phyloP scores from a whole-genome alignment of 768 basidiomycete genomes.

The Leccinum uliginosum region DNA sequence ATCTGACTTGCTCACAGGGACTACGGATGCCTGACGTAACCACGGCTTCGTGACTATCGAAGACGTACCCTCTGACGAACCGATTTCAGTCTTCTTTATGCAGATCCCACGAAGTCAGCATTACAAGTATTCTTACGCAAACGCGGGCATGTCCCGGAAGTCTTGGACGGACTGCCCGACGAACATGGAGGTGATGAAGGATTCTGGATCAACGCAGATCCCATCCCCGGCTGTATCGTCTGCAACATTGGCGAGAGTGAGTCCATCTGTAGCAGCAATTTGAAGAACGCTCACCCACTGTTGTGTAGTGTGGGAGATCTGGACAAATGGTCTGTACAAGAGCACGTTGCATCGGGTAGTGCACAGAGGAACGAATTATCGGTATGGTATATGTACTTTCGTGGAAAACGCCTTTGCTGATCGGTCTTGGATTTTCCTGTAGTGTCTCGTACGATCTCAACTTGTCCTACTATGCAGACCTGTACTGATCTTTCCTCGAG shows the following conservation, averaged over 20 bases:
- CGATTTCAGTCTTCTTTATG: constrained; percentile 68
- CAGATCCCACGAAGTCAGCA: constrained; percentile 75
- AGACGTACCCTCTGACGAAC: constrained; percentile 5
- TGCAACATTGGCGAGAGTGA: constrained; percentile 91
- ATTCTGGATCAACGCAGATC: constrained; percentile 81
- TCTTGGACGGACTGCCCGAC: constrained; percentile 36
- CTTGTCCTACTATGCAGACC: neutral
- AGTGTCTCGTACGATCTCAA: constrained; percentile 64
- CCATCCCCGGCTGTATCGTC: constrained; percentile 76
- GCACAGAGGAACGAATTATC: constrained; percentile 70
- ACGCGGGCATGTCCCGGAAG: constrained; percentile 30
- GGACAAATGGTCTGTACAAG: constrained; percentile 83
- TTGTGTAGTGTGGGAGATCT: constrained; percentile 80
- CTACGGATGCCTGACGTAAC: constrained; percentile 87
- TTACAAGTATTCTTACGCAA: constrained; percentile 73
- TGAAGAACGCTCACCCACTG: constrained; percentile 1
- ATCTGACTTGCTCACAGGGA: constrained; percentile 46
- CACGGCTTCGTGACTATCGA: neutral
- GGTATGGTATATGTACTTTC: constrained; percentile 21
- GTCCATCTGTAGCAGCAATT: constrained; percentile 22
- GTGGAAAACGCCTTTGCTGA: neutral
- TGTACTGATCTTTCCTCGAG: constrained; percentile 34
- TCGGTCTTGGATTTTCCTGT: neutral
- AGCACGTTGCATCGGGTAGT: constrained; percentile 90
- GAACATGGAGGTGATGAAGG: constrained; percentile 58